Percentiles rank a stretch among this genome's conserved stretches.
These are phyloP conservation scores for Epipyxis sp. DNA, from an alignment of 108 stramenopile species.

Conservation along the genomic window DNA sequence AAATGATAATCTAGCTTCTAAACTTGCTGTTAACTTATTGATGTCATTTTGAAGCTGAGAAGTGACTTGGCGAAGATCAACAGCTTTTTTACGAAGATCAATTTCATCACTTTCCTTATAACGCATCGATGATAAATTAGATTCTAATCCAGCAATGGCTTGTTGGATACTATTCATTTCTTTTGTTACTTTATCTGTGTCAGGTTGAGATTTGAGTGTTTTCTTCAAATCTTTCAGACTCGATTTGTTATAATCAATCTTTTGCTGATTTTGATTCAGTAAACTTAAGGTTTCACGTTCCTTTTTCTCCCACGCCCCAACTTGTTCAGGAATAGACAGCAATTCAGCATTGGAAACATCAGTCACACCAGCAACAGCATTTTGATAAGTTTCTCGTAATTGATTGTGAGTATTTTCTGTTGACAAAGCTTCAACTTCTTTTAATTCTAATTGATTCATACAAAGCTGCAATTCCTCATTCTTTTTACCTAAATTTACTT, in stretches of 20 bases:
- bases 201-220: neutral
- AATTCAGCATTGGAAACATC: constrained; percentile 8
- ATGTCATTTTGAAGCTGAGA: constrained; percentile 45
- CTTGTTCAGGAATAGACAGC: constrained; percentile 32
- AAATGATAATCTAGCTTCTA: constrained; percentile 80
- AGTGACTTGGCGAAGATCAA: neutral
- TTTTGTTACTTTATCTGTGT: constrained; percentile 35
- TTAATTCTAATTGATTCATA: neutral
- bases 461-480: neutral
- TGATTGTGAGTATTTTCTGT: constrained; percentile 60
- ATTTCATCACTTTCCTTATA: too few species aligned
- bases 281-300: constrained; percentile 1
- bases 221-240: neutral
- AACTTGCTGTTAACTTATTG: constrained; percentile 71
- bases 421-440: constrained; percentile 50
- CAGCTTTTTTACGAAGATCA: too few species aligned
- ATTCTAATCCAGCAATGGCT: neutral
- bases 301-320: constrained; percentile 26
- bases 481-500: neutral
- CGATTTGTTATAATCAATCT: neutral
- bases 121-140: neutral
- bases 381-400: constrained; percentile 12
- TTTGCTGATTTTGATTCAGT: neutral
- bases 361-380: constrained; percentile 23
- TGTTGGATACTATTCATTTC: constrained; percentile 13